These are phyloP conservation scores for Sequoiadendron giganteum DNA, from an alignment of 75 land plant genomes.

Conservation along the genomic window DNA sequence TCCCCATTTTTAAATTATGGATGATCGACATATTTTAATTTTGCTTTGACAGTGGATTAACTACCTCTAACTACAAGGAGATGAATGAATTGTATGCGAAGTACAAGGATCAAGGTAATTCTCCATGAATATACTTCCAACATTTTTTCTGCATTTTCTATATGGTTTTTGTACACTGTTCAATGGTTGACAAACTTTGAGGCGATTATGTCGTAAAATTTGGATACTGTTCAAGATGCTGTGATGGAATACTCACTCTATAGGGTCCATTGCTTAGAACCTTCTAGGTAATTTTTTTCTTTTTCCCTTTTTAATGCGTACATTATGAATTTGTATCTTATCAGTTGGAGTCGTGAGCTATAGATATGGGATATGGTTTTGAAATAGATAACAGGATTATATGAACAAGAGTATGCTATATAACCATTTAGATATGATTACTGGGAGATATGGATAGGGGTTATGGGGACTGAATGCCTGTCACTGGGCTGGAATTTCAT, in stretches of 20 bases:
- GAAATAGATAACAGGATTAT: not conserved
- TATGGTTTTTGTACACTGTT: not conserved
- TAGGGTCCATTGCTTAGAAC: not conserved
- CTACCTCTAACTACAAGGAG: slow-evolving; percentile 76
- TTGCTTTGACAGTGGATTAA: slow-evolving; percentile 54
- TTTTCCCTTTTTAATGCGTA: too few relatives aligned
- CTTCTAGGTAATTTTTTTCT: too few relatives aligned
- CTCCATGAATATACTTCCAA: not conserved
- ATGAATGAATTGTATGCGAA: slow-evolving; percentile 67
- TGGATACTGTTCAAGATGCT: not conserved
- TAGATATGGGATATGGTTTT: not conserved
- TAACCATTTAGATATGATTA: too few relatives aligned
- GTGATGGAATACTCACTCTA: not conserved
- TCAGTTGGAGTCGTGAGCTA: not conserved
- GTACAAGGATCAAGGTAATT: slow-evolving; percentile 66
- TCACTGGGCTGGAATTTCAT: too few relatives aligned
- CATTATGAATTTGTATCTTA: not conserved
- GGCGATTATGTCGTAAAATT: not conserved
- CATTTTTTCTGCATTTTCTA: not conserved
- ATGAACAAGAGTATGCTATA: too few relatives aligned
- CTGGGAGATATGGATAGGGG: not conserved
- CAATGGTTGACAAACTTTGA: not conserved
- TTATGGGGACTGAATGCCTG: too few relatives aligned
- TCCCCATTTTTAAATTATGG: not conserved
- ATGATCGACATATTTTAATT: not conserved